Base-by-base conservation (phyloP, 2,329 filamentous ascomycete species). In the Hymenoscyphus repandus region DNA sequence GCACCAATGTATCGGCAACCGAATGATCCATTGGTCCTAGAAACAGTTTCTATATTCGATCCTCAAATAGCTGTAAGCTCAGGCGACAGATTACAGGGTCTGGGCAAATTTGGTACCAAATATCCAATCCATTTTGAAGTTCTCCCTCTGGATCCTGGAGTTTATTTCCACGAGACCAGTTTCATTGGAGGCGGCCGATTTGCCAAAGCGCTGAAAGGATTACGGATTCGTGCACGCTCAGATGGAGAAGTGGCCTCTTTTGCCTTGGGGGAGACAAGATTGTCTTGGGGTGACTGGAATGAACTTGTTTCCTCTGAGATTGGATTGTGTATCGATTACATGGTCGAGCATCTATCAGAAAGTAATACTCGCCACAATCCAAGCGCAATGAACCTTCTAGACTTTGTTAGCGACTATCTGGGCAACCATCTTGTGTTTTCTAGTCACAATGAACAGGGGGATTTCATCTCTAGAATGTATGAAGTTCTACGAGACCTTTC, bases 71-170 rank as follows among this genome's bases (percentile, higher is more conserved):
- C 47, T 3, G 49, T 60, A 3, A 52, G 57, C 44, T 55, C 57
- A n/a, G 52, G 55, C 5, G 54, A 44, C 39, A 78, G 74, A 54
- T 62, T 85, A n/a, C 58, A 63, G 10, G 79, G 80, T 1, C 67
- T 86, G 6, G 79, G 77, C 0, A 78, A 79, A 0, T 83, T 80
- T 61, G 82, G 82, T 1, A 80, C 78, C 1, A 72, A 74, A 20
- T 85, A 85, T 61, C 78, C 80, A 0, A 73, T 77, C 32, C 75
- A 85, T 59, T 86, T 86, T 54, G 80, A 84, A 41, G 65, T 80
- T 4, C 82, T 83, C 47, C 80, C 81, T 15, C 66, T 85, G 30
- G 74, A 77, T 36, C 59, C 65, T 6, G 75, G 75, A 2, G 72
- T 78, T 0, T 84, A 75, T 64, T 85, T 85, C 47, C 80, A 84